A percentile compares a stretch with the other conserved stretches of the same genome.
Evolutionary conservation across 2,329 filamentous ascomycete genomes (phyloP).

Genomic region (Alternaria triticina): DNA sequence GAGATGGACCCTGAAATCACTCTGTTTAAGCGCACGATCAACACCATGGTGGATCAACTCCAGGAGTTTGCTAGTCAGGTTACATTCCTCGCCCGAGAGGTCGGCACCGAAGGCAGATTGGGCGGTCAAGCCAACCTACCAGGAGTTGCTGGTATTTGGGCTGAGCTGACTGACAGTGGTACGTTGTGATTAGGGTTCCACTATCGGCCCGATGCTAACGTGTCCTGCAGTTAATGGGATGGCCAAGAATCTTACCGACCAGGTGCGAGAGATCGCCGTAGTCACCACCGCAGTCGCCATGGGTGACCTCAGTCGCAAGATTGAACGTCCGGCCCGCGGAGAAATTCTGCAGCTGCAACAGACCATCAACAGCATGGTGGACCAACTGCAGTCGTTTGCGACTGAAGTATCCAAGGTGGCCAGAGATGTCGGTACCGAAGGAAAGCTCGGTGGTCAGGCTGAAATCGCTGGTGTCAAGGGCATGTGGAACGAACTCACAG

Average conservation of each 20-base stretch:
- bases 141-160: conserved; percentile 96
- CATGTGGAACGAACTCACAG: conserved; percentile 70
- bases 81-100: conserved; percentile 90
- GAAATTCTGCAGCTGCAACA: conserved; percentile 96
- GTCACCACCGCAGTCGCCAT: conserved; percentile 95
- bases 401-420: conserved; percentile 70
- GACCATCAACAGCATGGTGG: conserved; percentile 76
- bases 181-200: conserved; percentile 30
- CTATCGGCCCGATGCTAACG: conserved; percentile 39
- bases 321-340: conserved; percentile 89
- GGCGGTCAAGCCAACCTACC: conserved; percentile 93
- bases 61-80: conserved; percentile 97
- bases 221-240: conserved; percentile 80
- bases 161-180: conserved; percentile 78
- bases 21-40: conserved; percentile 97
- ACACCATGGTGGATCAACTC: conserved; percentile 98
- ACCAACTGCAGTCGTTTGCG: conserved; percentile 69
- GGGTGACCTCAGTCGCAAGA: conserved; percentile 94
- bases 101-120: conserved; percentile 92
- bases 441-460: conserved; percentile 68
- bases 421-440: conserved; percentile 68
- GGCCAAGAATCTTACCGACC: conserved; percentile 97
- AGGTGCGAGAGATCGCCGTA: conserved; percentile 96
- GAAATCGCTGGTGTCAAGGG: conserved; percentile 70
- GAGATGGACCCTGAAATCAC: conserved; percentile 99